Base-by-base conservation (phyloP, 2,329 filamentous ascomycete species). In the Scolecobasidium constrictum region DNA sequence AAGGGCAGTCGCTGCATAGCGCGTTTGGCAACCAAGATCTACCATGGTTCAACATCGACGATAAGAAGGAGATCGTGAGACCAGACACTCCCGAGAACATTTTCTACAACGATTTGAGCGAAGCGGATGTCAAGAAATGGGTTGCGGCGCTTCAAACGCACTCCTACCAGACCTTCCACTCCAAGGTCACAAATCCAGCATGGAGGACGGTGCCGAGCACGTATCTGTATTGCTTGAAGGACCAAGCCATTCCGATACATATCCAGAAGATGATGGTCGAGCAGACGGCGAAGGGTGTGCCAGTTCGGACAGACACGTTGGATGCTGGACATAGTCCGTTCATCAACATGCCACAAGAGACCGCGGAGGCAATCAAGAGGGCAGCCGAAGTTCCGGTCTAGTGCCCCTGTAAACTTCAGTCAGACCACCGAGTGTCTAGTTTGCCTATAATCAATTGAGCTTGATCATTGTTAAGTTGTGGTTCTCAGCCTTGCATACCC, bases 81-180 rank as follows among this genome's bases (percentile, higher is more conserved):
- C n/a, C n/a, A n/a, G n/a, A n/a, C n/a, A n/a, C n/a, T n/a, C n/a
- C n/a, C n/a, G n/a, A 59, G 5, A 55, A 69, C 4, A 47, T 72
- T 2, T 67, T 74, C 44, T 74, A 73, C 46, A 66, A 73, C 46
- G 70, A 75, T 50, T 45, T 73, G 1, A 57, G 67, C 0, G 50
- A 47, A 1, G 60, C 65, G 1, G 69, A 73, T 40, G 65, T 55
- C 0, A 53, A 63, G 3, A 54, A 55, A 35, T 70, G 68, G 64
- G 59, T 60, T 2, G 52, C 51, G 0, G 58, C 63, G 44, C 64
- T 73, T 5, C 56, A 51, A 0, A 49, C 48, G 0, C 68, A 73
- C 15, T 60, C 60, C 2, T 50, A 69, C 6, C 68, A 65, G 38
- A 49, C 68, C 1, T 42, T 42, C 12, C 2, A 13, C 17, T n/a